Evolutionary conservation across 1,139 yeast species (phyloP).

Genomic region (Yamadazyma buinensis): DNA sequence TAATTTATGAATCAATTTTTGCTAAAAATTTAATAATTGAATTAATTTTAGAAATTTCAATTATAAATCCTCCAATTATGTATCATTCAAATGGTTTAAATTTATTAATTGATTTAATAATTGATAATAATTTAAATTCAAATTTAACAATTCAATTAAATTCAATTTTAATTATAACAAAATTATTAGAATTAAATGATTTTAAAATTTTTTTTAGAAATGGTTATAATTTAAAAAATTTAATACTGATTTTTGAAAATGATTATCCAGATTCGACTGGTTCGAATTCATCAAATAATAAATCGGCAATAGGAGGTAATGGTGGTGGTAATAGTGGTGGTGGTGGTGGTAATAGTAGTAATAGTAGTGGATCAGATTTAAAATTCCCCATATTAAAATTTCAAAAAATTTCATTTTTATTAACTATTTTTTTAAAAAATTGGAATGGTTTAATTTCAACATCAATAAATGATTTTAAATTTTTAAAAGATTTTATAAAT

Average conservation of each 20-base stretch:
- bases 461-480: slow-evolving; percentile 53
- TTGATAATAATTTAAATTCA: slow-evolving; percentile 30
- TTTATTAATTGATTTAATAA: slow-evolving; percentile 51
- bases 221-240: slow-evolving; percentile 60
- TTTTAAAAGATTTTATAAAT: slow-evolving; percentile 55
- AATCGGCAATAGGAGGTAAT: too few species aligned
- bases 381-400: slow-evolving; percentile 28
- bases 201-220: slow-evolving; percentile 55
- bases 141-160: slow-evolving; percentile 40
- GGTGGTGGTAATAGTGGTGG: too few species aligned
- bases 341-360: too few species aligned
- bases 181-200: slow-evolving; percentile 56
- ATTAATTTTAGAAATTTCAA: slow-evolving; percentile 67
- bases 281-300: too few species aligned
- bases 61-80: slow-evolving; percentile 58
- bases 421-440: slow-evolving; percentile 60
- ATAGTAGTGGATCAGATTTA: too few species aligned
- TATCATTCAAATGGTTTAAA: slow-evolving; percentile 65
- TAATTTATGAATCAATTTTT: slow-evolving; percentile 44
- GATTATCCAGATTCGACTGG: slow-evolving; percentile 4
- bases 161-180: slow-evolving; percentile 54
- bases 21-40: slow-evolving; percentile 27
- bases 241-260: slow-evolving; percentile 57
- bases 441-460: slow-evolving; percentile 77
- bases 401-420: slow-evolving; percentile 58